Evolutionary conservation across 2,329 filamentous ascomycete genomes (phyloP).

Genomic region (Verticillium dahliae): DNA sequence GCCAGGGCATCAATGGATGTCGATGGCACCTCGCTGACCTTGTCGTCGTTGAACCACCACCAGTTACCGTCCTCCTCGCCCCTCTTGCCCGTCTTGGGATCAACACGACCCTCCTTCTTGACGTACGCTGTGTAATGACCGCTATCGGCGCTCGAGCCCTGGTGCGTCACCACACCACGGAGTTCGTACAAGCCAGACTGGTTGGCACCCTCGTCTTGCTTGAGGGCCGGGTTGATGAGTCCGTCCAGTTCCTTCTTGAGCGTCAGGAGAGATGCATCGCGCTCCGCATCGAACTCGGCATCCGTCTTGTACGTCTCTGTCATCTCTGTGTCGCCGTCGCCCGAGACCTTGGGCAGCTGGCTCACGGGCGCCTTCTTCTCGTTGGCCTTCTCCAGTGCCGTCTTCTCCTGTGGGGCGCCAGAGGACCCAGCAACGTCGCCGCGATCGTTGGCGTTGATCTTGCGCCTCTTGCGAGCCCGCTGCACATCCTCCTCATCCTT

Average conservation of each 20-base stretch:
- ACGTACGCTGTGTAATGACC: slow-evolving; percentile 98
- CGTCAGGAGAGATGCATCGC: slow-evolving; percentile 62
- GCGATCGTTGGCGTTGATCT: slow-evolving; percentile 48
- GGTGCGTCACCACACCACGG: slow-evolving; percentile 88
- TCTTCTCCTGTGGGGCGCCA: slow-evolving; percentile 37
- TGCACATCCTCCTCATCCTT: slow-evolving; percentile 95
- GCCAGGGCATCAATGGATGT: slow-evolving; percentile 89
- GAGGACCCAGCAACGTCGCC: slow-evolving; percentile 35
- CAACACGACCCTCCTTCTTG: slow-evolving; percentile 75
- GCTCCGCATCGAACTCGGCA: slow-evolving; percentile 84
- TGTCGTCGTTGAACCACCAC: slow-evolving; percentile 99
- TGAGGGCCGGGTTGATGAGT: slow-evolving; percentile 68
- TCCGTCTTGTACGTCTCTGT: slow-evolving; percentile 81
- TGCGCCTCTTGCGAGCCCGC: slow-evolving; percentile 85
- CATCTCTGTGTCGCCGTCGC: slow-evolving; percentile 68
- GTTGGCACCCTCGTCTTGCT: slow-evolving; percentile 76
- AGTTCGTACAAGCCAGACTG: slow-evolving; percentile 94
- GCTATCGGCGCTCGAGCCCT: slow-evolving; percentile 93
- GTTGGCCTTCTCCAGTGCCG: slow-evolving; percentile 40
- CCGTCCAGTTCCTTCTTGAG: slow-evolving; percentile 85
- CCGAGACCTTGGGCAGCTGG: slow-evolving; percentile 24
- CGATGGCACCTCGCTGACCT: slow-evolving; percentile 82
- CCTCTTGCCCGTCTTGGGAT: slow-evolving; percentile 69
- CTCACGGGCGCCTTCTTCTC: slow-evolving; percentile 26
- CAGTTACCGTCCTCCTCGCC: slow-evolving; percentile 85